A percentile compares a stretch with the other conserved stretches of the same genome.
Conservation (phyloP, 2,329 filamentous ascomycete species). For the Decorospora gaudefroyi region DNA sequence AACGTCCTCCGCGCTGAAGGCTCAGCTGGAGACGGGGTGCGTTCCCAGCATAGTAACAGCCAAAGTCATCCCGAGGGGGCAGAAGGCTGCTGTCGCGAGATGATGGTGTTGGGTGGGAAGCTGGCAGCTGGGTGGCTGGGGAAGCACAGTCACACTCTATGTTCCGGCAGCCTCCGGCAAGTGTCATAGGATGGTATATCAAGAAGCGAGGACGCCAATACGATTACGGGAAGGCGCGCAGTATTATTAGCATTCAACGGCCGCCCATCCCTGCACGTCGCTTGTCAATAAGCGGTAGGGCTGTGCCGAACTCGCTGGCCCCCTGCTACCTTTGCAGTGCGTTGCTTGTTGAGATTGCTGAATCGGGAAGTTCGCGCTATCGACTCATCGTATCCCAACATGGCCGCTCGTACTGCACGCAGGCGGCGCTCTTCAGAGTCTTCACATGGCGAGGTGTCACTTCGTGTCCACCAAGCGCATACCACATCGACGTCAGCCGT, state of each 20-base stretch:
- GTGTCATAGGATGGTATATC: constrained; percentile 2
- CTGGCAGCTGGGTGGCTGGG: too few species aligned
- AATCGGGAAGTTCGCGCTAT: constrained; percentile 35
- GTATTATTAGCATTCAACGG: constrained; percentile 20
- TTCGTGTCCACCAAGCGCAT: constrained; percentile 34
- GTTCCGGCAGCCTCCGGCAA: too few species aligned
- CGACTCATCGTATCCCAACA: constrained; percentile 41
- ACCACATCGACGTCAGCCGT: constrained; percentile 33
- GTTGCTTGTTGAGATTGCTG: constrained; percentile 25
- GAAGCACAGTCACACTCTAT: too few species aligned
- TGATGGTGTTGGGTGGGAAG: too few species aligned
- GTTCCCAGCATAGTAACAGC: too few species aligned
- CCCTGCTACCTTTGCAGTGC: constrained; percentile 19
- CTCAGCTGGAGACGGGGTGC: not conserved
- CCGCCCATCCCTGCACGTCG: constrained; percentile 20
- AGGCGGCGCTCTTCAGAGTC: constrained; percentile 13
- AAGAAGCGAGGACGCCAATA: constrained; percentile 9
- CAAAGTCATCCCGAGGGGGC: too few species aligned
- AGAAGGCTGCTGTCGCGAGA: constrained; percentile 13
- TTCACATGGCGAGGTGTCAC: constrained; percentile 32
- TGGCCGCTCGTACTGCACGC: constrained; percentile 31
- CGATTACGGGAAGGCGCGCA: constrained; percentile 7
- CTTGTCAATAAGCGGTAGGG: constrained; percentile 24
- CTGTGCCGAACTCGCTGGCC: constrained; percentile 20
- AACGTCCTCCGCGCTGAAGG: not conserved